Base-by-base conservation (phyloP, 352 stramenopile species). In the Hyaloperonospora brassicae region DNA sequence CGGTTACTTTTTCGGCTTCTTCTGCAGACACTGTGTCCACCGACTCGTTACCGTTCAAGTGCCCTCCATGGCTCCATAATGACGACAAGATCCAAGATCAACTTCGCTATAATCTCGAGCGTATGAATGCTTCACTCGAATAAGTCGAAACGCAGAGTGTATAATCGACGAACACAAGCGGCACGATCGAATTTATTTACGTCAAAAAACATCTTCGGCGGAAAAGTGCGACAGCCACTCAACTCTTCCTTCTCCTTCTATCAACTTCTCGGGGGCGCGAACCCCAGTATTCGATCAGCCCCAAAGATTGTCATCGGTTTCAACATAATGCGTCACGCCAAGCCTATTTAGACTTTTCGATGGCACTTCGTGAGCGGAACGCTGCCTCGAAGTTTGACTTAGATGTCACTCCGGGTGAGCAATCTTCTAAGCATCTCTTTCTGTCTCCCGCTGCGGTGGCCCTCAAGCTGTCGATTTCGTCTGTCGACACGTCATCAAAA, bases 381-480 rank as follows among this genome's bases (percentile, higher is more conserved):
- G 22, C 42, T 6, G 11, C 38, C 7, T 34, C 25, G 11, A 64
- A 56, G 31, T 64, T 64, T 46, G 40, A 57, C 13, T 38, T 13
- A 11, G 51, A 60, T 11, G 27, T 57, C 2, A 14, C 35, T 36
- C 2, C 5, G 1, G 44, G 21, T 1, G 43, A 53, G 25, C 21
- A 30, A 14, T 49, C 25, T 49, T 30, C 23, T n/a, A 34, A 34
- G 9, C 21, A 47, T 9, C 34, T 34, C 34, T 47, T 34, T 34
- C 5, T 21, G 5, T 7, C 42, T 21, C 42, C 42, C 0, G 13
- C 23, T 21, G 2, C 11, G 17, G 23, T 22, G 1, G 42, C 5
- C 0, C 11, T 47, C 2, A 21, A 23, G 2, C 22, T 47, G 5
- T 17, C 25, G 9, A 34, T 59, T 48, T 42, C 24, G 1, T 59